Conservation (phyloP, 1,139 yeast genomes). For the Keqinozyma sinolaborantium region DNA sequence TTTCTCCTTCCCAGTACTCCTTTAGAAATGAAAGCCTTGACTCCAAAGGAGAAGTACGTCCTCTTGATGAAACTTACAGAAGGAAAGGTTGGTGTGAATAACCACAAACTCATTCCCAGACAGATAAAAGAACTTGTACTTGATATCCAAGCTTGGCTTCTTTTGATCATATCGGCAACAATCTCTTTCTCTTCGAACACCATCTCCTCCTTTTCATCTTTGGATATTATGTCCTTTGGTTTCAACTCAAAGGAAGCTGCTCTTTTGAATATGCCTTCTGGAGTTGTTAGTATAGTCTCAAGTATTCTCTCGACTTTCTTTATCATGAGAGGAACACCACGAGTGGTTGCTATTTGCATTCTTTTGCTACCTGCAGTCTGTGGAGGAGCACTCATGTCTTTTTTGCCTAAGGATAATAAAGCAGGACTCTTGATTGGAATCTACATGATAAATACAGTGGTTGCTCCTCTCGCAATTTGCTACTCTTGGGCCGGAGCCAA, state of each 20-base stretch:
- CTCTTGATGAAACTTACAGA: conserved; percentile 17
- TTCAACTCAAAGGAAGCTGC: conserved; percentile 18
- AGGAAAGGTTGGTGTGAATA: conserved; percentile 37
- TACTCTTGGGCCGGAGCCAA: conserved; percentile 21
- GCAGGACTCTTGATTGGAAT: conserved; percentile 27
- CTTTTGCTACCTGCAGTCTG: conserved; percentile 11
- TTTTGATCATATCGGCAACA: conserved; percentile 24
- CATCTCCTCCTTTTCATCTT: conserved; percentile 40
- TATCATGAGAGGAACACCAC: conserved; percentile 13
- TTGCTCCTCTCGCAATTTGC: conserved; percentile 16
- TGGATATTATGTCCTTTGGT: conserved; percentile 31
- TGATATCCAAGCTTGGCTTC: conserved; percentile 47
- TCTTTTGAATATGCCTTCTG: conserved; percentile 13
- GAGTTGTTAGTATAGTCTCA: conserved; percentile 11
- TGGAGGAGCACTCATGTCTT: conserved; percentile 32
- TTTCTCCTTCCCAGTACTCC: conserved; percentile 25
- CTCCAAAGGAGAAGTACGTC: conserved; percentile 28
- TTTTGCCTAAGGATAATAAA: conserved; percentile 19
- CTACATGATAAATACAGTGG: conserved; percentile 15
- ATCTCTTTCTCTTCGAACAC: conserved; percentile 34
- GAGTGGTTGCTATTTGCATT: conserved; percentile 13
- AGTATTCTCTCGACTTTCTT: conserved; percentile 10
- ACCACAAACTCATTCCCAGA: conserved; percentile 34
- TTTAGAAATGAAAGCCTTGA: conserved; percentile 25
- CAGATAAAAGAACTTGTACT: conserved; percentile 43